phyloP scores from a whole-genome alignment of 306 rosid species.

The Vicia faba region DNA sequence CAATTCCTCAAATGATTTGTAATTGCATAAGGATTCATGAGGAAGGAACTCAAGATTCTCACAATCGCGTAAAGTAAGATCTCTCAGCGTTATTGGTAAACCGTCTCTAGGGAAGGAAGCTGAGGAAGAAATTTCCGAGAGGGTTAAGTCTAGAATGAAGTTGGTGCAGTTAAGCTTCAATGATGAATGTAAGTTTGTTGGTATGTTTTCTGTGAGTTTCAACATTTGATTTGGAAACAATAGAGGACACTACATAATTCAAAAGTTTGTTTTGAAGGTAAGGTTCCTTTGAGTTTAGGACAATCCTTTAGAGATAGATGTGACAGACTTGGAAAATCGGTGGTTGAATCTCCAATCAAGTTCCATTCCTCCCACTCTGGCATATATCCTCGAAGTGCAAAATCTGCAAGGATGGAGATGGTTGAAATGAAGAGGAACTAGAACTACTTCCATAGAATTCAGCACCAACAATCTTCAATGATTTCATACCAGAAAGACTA shows the following conservation, averaged over 20 bases:
- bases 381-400: conserved; percentile 24
- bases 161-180: background rate
- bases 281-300: conserved; percentile 37
- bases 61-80: no score
- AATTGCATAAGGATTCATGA: conserved; percentile 10
- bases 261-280: conserved; percentile 20
- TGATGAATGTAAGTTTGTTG: background rate
- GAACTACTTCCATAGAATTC: conserved; percentile 29
- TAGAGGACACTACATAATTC: conserved; percentile 10
- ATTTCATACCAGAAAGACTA: background rate
- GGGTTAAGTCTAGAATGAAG: conserved; percentile 7
- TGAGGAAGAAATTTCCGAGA: background rate
- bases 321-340: conserved; percentile 17
- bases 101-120: conserved; percentile 5
- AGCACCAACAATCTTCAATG: conserved; percentile 16
- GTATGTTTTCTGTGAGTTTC: background rate
- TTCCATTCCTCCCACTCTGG: conserved; percentile 35
- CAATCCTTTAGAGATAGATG: conserved; percentile 2
- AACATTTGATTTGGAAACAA: conserved; percentile 5
- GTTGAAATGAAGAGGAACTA: conserved; percentile 20
- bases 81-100: no score
- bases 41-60: no score
- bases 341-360: background rate
- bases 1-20: conserved; percentile 21
- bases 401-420: conserved; percentile 25